Conservation (phyloP, 139 green algal genomes). For the Coccomyxa sp. region DNA sequence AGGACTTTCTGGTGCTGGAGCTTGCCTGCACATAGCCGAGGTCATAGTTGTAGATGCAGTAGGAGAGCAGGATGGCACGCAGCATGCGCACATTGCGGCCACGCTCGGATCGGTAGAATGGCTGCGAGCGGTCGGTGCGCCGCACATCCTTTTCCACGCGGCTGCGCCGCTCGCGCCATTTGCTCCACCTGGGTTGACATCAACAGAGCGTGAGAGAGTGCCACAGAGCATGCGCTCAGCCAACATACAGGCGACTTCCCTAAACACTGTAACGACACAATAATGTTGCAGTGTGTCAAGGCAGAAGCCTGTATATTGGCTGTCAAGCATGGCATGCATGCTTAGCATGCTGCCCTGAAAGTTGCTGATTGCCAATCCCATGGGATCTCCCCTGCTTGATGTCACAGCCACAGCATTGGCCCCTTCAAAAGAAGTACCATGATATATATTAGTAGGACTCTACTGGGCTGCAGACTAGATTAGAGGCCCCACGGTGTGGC, state of each 20-base stretch:
- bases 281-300: neutral
- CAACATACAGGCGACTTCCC: neutral
- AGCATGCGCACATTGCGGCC: constrained; percentile 29
- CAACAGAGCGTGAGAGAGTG: neutral
- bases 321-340: neutral
- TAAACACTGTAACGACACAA: neutral
- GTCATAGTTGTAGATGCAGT: constrained; percentile 85
- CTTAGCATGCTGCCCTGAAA: too few relatives aligned
- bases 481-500: too few relatives aligned
- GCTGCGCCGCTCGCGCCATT: constrained; percentile 66
- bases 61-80: constrained; percentile 61
- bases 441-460: too few relatives aligned
- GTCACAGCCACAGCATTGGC: too few relatives aligned
- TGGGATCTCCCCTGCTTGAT: too few relatives aligned
- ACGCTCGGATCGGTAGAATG: constrained; percentile 51
- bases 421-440: too few relatives aligned
- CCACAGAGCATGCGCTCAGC: neutral
- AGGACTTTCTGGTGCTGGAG: neutral
- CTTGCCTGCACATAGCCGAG: constrained; percentile 80
- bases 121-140: constrained; percentile 54
- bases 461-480: too few relatives aligned
- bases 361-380: too few relatives aligned
- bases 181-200: constrained; percentile 35
- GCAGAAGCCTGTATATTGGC: neutral
- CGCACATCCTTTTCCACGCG: constrained; percentile 85